These are phyloP conservation scores for Nemania abortiva DNA, from an alignment of 2,329 filamentous ascomycete species.

Conservation along the genomic window DNA sequence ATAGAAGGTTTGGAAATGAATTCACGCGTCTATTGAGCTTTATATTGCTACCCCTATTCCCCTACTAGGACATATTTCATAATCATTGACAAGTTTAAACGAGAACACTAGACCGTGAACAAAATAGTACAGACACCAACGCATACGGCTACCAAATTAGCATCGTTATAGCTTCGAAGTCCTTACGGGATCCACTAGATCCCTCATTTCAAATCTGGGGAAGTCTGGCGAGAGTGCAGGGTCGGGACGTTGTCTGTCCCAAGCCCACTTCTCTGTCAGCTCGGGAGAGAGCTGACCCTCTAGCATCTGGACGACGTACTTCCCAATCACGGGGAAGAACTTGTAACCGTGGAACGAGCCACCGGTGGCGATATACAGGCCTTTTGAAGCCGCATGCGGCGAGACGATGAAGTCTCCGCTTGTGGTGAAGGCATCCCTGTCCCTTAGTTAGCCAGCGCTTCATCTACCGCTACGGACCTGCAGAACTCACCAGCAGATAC, in stretches of 20 bases:
- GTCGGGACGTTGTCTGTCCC: constrained; percentile 71
- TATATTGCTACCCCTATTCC: neutral
- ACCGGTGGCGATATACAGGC: constrained; percentile 38
- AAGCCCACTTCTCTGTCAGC: constrained; percentile 64
- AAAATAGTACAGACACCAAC: neutral
- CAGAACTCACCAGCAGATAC: constrained; percentile 73
- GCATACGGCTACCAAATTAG: neutral
- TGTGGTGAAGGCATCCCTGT: constrained; percentile 74
- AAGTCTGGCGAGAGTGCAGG: constrained; percentile 48
- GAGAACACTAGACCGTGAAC: neutral
- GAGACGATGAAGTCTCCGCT: constrained; percentile 74
- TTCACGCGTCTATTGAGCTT: neutral
- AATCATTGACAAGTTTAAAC: neutral
- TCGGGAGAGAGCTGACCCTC: constrained; percentile 59
- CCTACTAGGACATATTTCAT: neutral
- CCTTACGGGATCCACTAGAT: constrained; percentile 27
- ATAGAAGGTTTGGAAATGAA: neutral
- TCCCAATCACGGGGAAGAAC: constrained; percentile 74
- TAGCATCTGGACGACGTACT: constrained; percentile 69
- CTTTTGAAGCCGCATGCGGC: constrained; percentile 53
- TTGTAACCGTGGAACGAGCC: constrained; percentile 78
- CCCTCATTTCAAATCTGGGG: constrained; percentile 39
- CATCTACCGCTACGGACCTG: neutral
- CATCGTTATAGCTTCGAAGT: constrained; percentile 34
- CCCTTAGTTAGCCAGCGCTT: neutral